Evolutionary conservation across 225 moss, liverwort and hornwort species (phyloP), one percentile per base, ranked within the genome.

Genomic region (Polytrichum commune): DNA sequence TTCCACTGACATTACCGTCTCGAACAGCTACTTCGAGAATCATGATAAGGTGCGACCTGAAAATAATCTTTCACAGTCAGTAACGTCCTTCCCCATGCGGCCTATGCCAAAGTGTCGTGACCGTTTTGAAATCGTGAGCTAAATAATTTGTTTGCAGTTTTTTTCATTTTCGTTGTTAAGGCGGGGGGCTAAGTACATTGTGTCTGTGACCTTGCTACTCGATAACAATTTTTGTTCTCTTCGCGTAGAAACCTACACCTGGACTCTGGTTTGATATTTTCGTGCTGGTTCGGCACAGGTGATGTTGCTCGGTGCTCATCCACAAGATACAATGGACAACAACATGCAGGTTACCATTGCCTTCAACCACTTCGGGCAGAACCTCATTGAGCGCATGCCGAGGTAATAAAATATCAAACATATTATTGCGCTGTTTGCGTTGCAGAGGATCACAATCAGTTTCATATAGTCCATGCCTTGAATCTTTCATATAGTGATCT

Each of bases 1-100:
- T 25, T 87, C 87, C 2, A 81, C 87, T 1, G 83, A 83, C 63
- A 76, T 87, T 8, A 84, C 83, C 66, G 62, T 87, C 24, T 84
- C 87, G 63, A 87, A 87, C 72, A 84, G 60, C 76, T 84, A 87
- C 75, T 87, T 87, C 19, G 87, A 87, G 67, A 84, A 84, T 72
- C 87, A 87, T 27, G 87, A 87, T 27, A 84, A 87, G 87, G 87
- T 70, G 28, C 8, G 33, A 26, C 0, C 29, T 29, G 29, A 6
- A 29, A 29, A 5, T 33, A 33, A 33, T 33, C 29, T 29, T 33
- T 33, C 8, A 33, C 33, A 33, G 33, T 8, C 33, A 33, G 33
- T 33, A 33, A 8, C 2, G 8, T 33, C 8, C 33, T 33, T 33
- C 8, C 8, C 33, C 8, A 24, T 60, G 20, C 22, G 6, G 22